Evolutionary conservation across 176 grass and related monocot species (phyloP).

Genomic region (Aegilops sharonensis): DNA sequence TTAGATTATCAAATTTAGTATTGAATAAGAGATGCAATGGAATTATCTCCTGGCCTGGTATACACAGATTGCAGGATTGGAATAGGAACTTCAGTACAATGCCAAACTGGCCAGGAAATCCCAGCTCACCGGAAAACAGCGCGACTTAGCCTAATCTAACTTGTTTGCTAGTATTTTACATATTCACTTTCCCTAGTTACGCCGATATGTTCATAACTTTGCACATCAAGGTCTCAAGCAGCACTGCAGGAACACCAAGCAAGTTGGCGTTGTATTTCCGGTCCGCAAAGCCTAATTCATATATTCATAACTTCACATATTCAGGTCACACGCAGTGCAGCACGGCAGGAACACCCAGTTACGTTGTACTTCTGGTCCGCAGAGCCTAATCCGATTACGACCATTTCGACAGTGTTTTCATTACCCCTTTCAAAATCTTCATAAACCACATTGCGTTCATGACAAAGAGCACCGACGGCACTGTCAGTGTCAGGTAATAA

Average conservation of each 20-base stretch:
- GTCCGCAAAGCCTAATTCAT: background rate
- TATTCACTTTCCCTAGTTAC: constrained; percentile 38
- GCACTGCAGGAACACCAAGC: background rate
- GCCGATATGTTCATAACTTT: constrained; percentile 45
- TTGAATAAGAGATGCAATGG: constrained; percentile 18
- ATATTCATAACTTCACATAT: constrained; percentile 22
- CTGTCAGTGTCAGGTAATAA: constrained; percentile 51
- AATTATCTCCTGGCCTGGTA: constrained; percentile 18
- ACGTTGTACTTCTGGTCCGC: background rate
- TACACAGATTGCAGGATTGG: constrained; percentile 20
- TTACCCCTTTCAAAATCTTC: constrained; percentile 90
- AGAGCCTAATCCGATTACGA: constrained; percentile 30
- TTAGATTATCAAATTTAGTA: background rate
- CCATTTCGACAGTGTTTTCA: constrained; percentile 72
- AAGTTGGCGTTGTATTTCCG: background rate
- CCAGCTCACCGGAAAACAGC: constrained; percentile 38
- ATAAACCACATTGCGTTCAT: constrained; percentile 93
- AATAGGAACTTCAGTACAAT: constrained; percentile 30
- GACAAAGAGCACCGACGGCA: constrained; percentile 65
- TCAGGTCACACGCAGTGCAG: background rate
- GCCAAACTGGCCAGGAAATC: constrained; percentile 23
- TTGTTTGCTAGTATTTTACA: constrained; percentile 46
- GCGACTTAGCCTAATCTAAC: constrained; percentile 36
- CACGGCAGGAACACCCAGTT: background rate
- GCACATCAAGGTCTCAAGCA: constrained; percentile 26